These are phyloP conservation scores for Euphorbia tirucalli DNA, from an alignment of 345 rosid species.

Conservation along the genomic window DNA sequence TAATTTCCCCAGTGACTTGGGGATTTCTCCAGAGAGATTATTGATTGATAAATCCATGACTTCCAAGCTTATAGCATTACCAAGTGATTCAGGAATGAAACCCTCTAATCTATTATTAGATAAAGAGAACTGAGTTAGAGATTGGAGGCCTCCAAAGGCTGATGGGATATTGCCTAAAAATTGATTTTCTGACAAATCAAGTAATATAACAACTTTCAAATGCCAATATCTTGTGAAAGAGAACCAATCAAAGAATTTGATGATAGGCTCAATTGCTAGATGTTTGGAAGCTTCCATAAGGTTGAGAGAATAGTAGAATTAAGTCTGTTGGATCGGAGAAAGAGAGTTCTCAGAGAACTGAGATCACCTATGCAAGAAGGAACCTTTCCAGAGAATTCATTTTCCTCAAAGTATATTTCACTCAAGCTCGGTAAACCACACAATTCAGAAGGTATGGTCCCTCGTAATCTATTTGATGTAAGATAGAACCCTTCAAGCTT, in stretches of 20 bases:
- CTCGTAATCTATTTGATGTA: background rate
- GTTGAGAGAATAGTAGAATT: background rate
- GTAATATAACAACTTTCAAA: background rate
- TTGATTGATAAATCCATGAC: background rate
- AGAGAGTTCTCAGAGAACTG: too few species aligned
- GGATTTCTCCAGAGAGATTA: slow-evolving; percentile 18
- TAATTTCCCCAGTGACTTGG: slow-evolving; percentile 15
- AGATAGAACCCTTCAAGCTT: background rate
- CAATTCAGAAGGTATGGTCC: background rate
- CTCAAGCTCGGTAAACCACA: background rate
- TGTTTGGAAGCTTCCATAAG: background rate
- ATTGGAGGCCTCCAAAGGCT: background rate
- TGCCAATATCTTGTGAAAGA: background rate
- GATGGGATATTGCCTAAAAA: slow-evolving; percentile 10
- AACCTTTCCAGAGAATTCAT: background rate
- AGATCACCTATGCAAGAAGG: background rate
- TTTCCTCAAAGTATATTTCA: background rate
- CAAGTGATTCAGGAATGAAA: background rate
- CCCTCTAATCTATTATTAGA: background rate
- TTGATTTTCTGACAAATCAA: slow-evolving; percentile 22
- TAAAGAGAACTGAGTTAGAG: background rate
- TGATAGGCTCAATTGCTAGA: background rate
- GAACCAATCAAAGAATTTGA: background rate
- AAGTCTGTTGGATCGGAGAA: background rate
- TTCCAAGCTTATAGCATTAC: background rate